Percentiles rank a stretch among this genome's conserved stretches.
Conservation (phyloP, 805 yeast genomes). For the Tetrapisispora iriomotensis region DNA sequence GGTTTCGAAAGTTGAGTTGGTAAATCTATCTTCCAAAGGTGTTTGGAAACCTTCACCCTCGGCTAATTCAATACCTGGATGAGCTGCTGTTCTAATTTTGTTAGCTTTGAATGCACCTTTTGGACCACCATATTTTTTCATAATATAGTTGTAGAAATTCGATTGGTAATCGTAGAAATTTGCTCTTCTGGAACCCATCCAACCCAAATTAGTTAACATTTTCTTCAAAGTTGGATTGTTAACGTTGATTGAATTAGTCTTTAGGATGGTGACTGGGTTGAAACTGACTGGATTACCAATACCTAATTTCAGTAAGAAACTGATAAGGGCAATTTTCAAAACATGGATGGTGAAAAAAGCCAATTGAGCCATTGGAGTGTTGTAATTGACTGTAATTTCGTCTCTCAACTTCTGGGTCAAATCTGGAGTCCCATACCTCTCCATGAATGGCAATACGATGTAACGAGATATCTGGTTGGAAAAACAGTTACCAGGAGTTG, state of each 20-base stretch:
- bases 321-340: conserved; percentile 48
- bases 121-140: conserved; percentile 63
- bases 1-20: conserved; percentile 30
- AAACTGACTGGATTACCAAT: conserved; percentile 64
- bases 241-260: conserved; percentile 27
- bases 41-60: conserved; percentile 79
- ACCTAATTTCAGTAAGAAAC: conserved; percentile 54
- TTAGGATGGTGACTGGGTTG: conserved; percentile 30
- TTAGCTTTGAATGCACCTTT: conserved; percentile 71
- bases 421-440: conserved; percentile 31
- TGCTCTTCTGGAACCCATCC: conserved; percentile 88
- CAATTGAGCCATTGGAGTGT: conserved; percentile 43
- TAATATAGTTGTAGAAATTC: conserved; percentile 51
- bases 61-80: conserved; percentile 53
- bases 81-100: conserved; percentile 45
- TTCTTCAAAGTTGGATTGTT: conserved; percentile 29
- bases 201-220: conserved; percentile 59
- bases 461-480: conserved; percentile 46
- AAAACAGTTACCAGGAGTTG: conserved; percentile 84
- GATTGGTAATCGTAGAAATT: conserved; percentile 62
- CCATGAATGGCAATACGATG: conserved; percentile 22
- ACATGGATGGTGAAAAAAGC: conserved; percentile 66
- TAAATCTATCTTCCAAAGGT: conserved; percentile 35
- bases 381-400: conserved; percentile 37
- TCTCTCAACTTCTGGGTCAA: conserved; percentile 39